These are phyloP conservation scores for Smittium mucronatum DNA, from an alignment of 371 early-diverging fungal species.

Conservation along the genomic window DNA sequence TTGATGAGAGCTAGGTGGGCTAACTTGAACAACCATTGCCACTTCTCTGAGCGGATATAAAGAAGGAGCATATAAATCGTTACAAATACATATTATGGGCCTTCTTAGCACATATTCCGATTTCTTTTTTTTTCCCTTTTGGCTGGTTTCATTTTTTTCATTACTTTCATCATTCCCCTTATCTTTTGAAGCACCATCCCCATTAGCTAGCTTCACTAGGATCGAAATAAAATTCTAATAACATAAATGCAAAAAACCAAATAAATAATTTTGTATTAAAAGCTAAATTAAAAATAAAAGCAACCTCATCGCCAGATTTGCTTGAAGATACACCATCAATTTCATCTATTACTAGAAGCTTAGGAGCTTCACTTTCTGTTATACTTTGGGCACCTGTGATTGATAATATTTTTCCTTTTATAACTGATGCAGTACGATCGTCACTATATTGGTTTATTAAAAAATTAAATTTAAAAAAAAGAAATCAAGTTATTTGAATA, in stretches of 20 bases:
- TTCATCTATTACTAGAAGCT: conserved; percentile 86
- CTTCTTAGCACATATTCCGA: conserved; percentile 48
- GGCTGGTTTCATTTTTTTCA: conserved; percentile 2
- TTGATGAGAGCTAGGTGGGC: conserved; percentile 46
- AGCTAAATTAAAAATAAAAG: background rate
- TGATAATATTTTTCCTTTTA: conserved; percentile 55
- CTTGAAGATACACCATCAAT: conserved; percentile 84
- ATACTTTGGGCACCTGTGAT: conserved; percentile 68
- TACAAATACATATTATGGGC: conserved; percentile 97
- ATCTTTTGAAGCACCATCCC: conserved; percentile 13
- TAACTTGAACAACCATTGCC: conserved; percentile 57
- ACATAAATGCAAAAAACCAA: background rate
- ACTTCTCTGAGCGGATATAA: conserved; percentile 69
- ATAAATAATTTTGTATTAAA: background rate
- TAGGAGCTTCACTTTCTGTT: conserved; percentile 50
- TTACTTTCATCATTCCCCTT: conserved; percentile 9
- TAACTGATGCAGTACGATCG: conserved; percentile 72
- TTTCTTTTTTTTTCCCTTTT: conserved; percentile 24
- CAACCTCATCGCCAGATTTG: conserved; percentile 20
- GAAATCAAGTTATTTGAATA: no score
- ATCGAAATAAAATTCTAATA: conserved; percentile 67
- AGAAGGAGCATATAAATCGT: conserved; percentile 84
- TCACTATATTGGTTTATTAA: conserved; percentile 44
- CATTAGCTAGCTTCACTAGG: conserved; percentile 42
- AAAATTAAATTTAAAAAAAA: background rate